Percentiles rank a stretch among this genome's conserved stretches.
Conservation (phyloP, 768 basidiomycete species). For the Lanmaoa pseudosensibilis region DNA sequence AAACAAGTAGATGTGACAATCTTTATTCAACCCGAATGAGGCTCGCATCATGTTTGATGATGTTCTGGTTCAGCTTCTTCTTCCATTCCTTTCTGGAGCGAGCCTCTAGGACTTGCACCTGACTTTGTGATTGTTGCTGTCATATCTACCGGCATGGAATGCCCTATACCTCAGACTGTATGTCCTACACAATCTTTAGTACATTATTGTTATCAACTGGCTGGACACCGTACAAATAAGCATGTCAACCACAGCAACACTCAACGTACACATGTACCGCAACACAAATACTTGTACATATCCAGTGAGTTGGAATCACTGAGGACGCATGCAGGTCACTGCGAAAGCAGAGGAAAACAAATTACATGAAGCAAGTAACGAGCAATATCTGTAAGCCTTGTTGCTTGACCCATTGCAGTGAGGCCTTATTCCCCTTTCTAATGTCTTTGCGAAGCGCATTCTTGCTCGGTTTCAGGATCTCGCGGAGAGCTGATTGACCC, state of each 20-base stretch:
- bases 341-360: background rate
- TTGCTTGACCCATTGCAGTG: constrained; percentile 61
- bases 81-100: constrained; percentile 7
- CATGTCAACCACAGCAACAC: background rate
- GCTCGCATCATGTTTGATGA: background rate
- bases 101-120: background rate
- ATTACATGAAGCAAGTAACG: constrained; percentile 47
- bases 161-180: constrained; percentile 24
- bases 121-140: background rate
- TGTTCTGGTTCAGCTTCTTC: background rate
- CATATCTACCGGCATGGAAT: constrained; percentile 11
- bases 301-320: background rate
- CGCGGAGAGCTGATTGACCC: constrained; percentile 59
- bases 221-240: background rate
- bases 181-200: constrained; percentile 4
- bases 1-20: background rate
- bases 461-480: constrained; percentile 62
- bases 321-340: background rate
- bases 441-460: constrained; percentile 63
- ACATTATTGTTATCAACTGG: background rate
- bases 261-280: background rate
- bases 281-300: background rate
- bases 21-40: background rate
- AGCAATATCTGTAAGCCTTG: constrained; percentile 64
- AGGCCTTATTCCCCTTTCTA: constrained; percentile 45